A percentile compares a stretch with the other conserved stretches of the same genome.
These are phyloP conservation scores for Auriscalpium microsporum DNA, from an alignment of 768 basidiomycete genomes.

Conservation along the genomic window DNA sequence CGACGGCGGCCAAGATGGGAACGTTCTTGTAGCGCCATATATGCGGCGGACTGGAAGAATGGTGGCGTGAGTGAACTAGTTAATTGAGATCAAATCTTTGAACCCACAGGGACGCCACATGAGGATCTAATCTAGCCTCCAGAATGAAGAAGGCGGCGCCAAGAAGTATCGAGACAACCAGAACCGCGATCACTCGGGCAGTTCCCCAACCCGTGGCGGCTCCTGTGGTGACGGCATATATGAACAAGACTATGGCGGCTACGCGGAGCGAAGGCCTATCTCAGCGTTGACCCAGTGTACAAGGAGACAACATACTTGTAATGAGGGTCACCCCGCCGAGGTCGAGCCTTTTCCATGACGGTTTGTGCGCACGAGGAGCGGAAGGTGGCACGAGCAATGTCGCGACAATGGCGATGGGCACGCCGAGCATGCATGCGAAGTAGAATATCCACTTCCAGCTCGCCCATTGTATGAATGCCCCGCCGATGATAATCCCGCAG, in stretches of 20 bases:
- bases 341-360: constrained; percentile 22
- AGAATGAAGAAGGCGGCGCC: constrained; percentile 33
- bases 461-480: constrained; percentile 26
- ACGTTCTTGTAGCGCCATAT: constrained; percentile 34
- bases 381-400: constrained; percentile 26
- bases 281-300: neutral
- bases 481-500: constrained; percentile 27
- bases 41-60: constrained; percentile 20
- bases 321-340: constrained; percentile 28
- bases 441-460: constrained; percentile 39
- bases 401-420: constrained; percentile 20
- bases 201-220: constrained; percentile 34
- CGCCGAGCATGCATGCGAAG: constrained; percentile 31
- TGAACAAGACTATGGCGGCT: constrained; percentile 27
- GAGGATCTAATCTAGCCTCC: constrained; percentile 27
- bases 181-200: constrained; percentile 32
- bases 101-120: constrained; percentile 26
- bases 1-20: constrained; percentile 26
- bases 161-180: constrained; percentile 32
- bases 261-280: neutral
- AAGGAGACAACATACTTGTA: constrained; percentile 16
- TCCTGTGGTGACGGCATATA: constrained; percentile 30
- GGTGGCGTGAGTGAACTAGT: neutral
- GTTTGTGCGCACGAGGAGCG: constrained; percentile 6
- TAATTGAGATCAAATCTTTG: neutral